Evolutionary conservation across 1,284 basidiomycete genomes (phyloP), one percentile per base, ranked within the genome.

Genomic region (Cystobasidiaceae sp.): DNA sequence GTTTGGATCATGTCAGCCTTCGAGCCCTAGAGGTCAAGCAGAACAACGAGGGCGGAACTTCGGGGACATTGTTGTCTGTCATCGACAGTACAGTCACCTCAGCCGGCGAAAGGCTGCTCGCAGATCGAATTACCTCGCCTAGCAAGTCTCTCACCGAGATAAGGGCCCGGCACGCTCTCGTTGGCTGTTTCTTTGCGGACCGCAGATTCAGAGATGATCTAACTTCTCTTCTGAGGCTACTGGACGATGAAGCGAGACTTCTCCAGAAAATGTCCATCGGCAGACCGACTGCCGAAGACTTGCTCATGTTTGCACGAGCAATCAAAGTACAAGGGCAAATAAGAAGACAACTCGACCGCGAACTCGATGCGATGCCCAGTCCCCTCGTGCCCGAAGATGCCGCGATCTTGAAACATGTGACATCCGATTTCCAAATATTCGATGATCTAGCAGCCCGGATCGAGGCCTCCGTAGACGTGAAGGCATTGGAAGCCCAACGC

Each of bases 11-110:
- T 0, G 62, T 69, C 1, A 94, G 93, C 1, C 85, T 94, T 72
- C 87, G 87, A 71, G 88, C 89, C 7, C 83, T 96, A 23, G 92
- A 97, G 77, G 88, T 97, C 63, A 82, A 86, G 30, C 89, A 93
- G 76, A 83, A 83, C 21, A 80, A 87, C 34, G 81, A 85, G 68
- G 89, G 89, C 2, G 85, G 87, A 0, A 76, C 79, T 1, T 81
- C 81, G 55, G 90, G 92, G 0, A 93, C 87, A 66, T 79, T 97
- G 44, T 73, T 93, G 30, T 88, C 84, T 66, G 85, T 85, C 19
- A 80, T 94, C 65, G 88, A 86, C 70, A 82, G 88, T 43, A 94
- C 92, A 0, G 78, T 84, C 7, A 94, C 92, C 0, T 84, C 81
- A 50, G 85, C 90, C 54, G 92, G 93, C 0, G 85, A 86, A 39